These are phyloP conservation scores for Vaccinium vitisidaea DNA, from an alignment of 148 eudicot genomes.

Conservation along the genomic window DNA sequence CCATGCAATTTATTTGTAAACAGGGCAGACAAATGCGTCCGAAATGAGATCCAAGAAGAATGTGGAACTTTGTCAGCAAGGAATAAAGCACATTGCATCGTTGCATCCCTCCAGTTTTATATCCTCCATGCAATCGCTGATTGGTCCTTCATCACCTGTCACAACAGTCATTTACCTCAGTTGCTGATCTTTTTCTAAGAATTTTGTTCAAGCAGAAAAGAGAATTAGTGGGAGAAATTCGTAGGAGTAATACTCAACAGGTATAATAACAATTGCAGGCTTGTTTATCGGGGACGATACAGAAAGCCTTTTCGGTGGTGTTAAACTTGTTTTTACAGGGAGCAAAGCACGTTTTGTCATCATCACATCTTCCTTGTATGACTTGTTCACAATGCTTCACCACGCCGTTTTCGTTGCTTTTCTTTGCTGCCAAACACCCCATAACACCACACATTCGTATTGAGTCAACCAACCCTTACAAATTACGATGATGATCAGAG, in stretches of 20 bases:
- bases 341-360: neutral
- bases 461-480: neutral
- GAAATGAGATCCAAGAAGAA: neutral
- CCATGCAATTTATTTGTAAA: neutral
- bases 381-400: conserved; percentile 2
- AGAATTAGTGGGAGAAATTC: neutral
- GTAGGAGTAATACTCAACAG: neutral
- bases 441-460: neutral
- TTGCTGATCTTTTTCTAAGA: neutral
- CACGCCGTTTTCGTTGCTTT: neutral
- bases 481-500: neutral
- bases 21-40: neutral
- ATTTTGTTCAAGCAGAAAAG: neutral
- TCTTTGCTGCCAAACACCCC: neutral
- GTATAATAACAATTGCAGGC: conserved; percentile 9
- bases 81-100: neutral
- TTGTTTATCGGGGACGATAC: neutral
- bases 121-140: neutral
- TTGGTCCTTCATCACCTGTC: conserved; percentile 7
- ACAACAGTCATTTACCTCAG: neutral
- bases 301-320: neutral
- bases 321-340: neutral
- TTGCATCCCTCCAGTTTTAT: neutral
- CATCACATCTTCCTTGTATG: neutral
- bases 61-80: neutral